Conservation (phyloP, 208 protist species). For the Leptomonas pyrrhocoris region DNA sequence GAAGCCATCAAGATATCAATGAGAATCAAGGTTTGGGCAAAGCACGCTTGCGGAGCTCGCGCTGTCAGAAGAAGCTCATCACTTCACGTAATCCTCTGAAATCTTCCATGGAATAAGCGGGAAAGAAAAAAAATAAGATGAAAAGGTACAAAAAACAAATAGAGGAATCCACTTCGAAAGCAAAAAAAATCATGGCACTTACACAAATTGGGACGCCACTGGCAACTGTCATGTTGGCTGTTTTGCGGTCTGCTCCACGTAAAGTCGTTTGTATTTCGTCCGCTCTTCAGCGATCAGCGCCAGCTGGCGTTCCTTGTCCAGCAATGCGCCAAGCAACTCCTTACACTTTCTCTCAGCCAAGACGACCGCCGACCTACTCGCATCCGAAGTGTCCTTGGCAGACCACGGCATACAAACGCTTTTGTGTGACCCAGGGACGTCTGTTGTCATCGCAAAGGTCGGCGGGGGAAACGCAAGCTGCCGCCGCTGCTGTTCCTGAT, state of each 20-base stretch:
- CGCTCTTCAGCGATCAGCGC: constrained; percentile 50
- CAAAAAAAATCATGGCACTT: neutral
- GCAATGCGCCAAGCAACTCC: constrained; percentile 69
- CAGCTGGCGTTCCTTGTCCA: constrained; percentile 78
- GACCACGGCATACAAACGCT: neutral
- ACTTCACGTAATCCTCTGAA: no score
- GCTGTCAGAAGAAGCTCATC: no score
- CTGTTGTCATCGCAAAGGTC: neutral
- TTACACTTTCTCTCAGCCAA: constrained; percentile 32
- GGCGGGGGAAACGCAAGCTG: neutral
- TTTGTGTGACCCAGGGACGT: neutral
- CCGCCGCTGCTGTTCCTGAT: neutral
- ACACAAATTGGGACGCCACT: no score
- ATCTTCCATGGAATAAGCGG: no score
- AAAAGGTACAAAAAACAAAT: neutral
- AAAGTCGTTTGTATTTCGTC: constrained; percentile 27
- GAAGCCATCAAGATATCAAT: no score
- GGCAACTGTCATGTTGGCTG: neutral
- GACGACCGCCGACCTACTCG: neutral
- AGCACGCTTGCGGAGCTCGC: no score
- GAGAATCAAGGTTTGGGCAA: no score
- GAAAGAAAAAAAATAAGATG: neutral
- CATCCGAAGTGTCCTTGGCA: neutral
- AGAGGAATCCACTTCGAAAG: neutral
- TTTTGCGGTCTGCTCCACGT: constrained; percentile 10